Evolutionary conservation across 495 filamentous ascomycete species (phyloP).

Genomic region (Bryoglossum gracile): DNA sequence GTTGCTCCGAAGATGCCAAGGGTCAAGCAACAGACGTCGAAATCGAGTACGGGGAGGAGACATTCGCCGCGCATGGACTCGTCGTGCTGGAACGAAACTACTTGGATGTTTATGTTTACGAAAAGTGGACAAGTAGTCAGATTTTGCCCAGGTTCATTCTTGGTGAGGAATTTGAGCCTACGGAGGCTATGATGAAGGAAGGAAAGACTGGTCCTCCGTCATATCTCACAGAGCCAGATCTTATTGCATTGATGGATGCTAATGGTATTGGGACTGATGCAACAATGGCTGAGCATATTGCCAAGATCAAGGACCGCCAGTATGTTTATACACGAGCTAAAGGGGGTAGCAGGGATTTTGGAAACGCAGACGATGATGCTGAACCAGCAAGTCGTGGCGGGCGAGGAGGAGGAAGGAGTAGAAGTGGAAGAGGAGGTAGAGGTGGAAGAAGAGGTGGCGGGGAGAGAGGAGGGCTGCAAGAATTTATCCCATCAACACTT

Average conservation of each 20-base stretch:
- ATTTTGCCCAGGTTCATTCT: conserved; percentile 69
- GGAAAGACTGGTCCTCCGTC: conserved; percentile 78
- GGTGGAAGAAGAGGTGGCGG: conserved; percentile 51
- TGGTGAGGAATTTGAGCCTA: conserved; percentile 79
- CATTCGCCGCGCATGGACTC: conserved; percentile 72
- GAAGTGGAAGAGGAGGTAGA: conserved; percentile 30
- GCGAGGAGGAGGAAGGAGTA: conserved; percentile 40
- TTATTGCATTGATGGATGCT: conserved; percentile 97
- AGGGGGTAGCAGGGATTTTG: too few relatives aligned
- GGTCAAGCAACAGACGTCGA: conserved; percentile 79
- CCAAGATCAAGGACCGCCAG: conserved; percentile 81
- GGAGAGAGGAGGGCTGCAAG: conserved; percentile 56
- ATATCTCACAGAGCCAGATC: conserved; percentile 89
- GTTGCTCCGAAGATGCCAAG: conserved; percentile 89
- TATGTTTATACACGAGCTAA: conserved; percentile 68
- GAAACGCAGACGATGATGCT: conserved; percentile 28
- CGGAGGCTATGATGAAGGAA: conserved; percentile 80
- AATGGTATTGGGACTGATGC: conserved; percentile 98
- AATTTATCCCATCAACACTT: conserved; percentile 85
- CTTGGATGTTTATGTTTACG: conserved; percentile 91
- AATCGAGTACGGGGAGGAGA: conserved; percentile 76
- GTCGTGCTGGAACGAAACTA: conserved; percentile 88
- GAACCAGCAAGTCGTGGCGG: conserved; percentile 33
- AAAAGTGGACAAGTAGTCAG: conserved; percentile 86
- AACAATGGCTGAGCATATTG: conserved; percentile 97